A percentile compares a stretch with the other conserved stretches of the same genome.
phyloP scores from a whole-genome alignment of 768 basidiomycete genomes.

The Amanita thiersii region DNA sequence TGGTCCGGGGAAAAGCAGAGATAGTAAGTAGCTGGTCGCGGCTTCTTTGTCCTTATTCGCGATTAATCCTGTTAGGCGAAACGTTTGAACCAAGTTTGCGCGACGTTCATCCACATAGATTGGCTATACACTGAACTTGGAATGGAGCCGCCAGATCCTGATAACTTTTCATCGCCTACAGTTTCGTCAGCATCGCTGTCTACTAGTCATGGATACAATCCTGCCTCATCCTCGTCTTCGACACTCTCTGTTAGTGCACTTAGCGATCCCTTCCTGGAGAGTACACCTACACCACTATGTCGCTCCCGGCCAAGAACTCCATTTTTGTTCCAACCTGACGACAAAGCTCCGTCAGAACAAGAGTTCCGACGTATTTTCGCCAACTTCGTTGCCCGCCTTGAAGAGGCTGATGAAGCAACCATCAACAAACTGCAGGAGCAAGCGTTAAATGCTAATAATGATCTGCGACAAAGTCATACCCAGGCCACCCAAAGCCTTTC shows the following conservation, averaged over 20 bases:
- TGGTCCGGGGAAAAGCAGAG: constrained; percentile 81
- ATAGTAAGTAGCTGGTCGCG: constrained; percentile 44
- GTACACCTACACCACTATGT: constrained; percentile 44
- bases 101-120: constrained; percentile 67
- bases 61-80: constrained; percentile 38
- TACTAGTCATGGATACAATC: constrained; percentile 15
- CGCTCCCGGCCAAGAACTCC: constrained; percentile 27
- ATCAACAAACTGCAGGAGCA: constrained; percentile 22
- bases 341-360: constrained; percentile 22
- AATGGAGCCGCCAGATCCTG: constrained; percentile 49
- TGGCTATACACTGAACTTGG: constrained; percentile 81
- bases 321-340: constrained; percentile 28
- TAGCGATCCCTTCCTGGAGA: constrained; percentile 39
- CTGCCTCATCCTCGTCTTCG: constrained; percentile 22
- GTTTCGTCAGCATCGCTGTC: constrained; percentile 19
- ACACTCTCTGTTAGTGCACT: constrained; percentile 27
- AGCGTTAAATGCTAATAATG: neutral
- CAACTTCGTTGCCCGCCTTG: constrained; percentile 53
- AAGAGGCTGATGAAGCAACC: constrained; percentile 47
- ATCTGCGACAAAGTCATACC: constrained; percentile 6
- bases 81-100: constrained; percentile 56
- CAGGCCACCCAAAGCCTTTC: constrained; percentile 10
- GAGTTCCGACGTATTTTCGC: constrained; percentile 55
- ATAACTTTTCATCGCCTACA: constrained; percentile 23
- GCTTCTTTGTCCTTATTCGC: neutral